Conservation (phyloP, 208 protist genomes). For the Trypanosoma platydactyli region DNA sequence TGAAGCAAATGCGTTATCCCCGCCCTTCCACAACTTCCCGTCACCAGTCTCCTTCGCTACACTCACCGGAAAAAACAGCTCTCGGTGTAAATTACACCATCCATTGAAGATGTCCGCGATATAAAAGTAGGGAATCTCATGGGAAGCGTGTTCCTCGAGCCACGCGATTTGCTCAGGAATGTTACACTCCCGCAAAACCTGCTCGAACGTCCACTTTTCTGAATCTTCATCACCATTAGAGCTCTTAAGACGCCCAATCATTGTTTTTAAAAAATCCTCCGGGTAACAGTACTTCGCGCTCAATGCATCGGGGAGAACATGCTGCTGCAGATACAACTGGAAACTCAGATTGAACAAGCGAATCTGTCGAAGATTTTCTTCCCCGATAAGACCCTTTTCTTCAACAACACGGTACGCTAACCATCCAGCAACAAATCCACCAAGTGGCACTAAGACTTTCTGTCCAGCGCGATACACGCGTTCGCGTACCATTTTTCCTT, state of each 20-base stretch:
- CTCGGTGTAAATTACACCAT: constrained; percentile 64
- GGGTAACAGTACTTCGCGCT: constrained; percentile 62
- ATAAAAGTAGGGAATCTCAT: constrained; percentile 91
- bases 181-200: constrained; percentile 70
- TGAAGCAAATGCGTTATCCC: constrained; percentile 52
- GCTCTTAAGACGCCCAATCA: constrained; percentile 55
- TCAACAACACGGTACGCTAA: constrained; percentile 42
- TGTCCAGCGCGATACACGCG: constrained; percentile 6
- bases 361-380: constrained; percentile 40
- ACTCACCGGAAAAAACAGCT: constrained; percentile 28
- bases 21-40: background rate
- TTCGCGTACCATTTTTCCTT: constrained; percentile 1
- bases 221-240: constrained; percentile 33
- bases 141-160: constrained; percentile 76
- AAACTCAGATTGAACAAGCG: constrained; percentile 61
- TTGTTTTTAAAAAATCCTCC: constrained; percentile 41
- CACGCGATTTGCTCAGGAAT: constrained; percentile 74
- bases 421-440: constrained; percentile 75
- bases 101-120: constrained; percentile 85
- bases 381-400: constrained; percentile 41
- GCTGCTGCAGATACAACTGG: constrained; percentile 48
- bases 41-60: background rate
- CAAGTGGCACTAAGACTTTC: constrained; percentile 40
- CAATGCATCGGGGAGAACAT: constrained; percentile 44
- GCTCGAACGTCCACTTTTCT: constrained; percentile 76